Evolutionary conservation across 306 rosid species (phyloP), one percentile per base, ranked within the genome.

Genomic region (Ceratonia siliqua): DNA sequence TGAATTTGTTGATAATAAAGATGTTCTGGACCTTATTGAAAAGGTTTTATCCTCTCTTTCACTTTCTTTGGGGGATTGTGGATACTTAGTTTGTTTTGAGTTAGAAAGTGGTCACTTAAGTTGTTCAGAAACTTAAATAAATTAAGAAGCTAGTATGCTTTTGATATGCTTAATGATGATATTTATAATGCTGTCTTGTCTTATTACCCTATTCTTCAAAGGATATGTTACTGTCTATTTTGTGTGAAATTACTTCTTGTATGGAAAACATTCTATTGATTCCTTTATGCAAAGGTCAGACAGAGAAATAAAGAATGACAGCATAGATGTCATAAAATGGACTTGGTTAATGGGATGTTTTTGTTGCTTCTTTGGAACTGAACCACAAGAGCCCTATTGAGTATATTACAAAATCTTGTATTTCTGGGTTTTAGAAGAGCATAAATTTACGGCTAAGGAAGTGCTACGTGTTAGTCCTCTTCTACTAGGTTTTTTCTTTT

Each of bases 1-100:
- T 73, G 99, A 94, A 84, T 94, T 94, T 83, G 99, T 94, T 20
- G 99, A 94, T 79, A 94, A 94, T 76, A 90, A 92, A 85, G 97
- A 94, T 79, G 99, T 94, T 73, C 85, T 94, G 83, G 99, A 94
- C 86, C 96, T 94, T 67, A 92, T 94, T 75, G 99, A 94, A 87
- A 94, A 87, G 97, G 99, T 94, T 66, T 55, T 69, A 43, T 57
- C 64, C 58, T 45, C 45, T 43, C 24, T 66, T 70, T 73, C 48
- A 28, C 33, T 62, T 57, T 70, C 77, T 54, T 58, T 14, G n/a
- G 43, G 45, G 61, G 42, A 41, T 42, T 22, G 78, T 22, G 70
- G 39, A 38, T 58, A 20, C 43, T 42, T 77, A 30, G 78, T 71
- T 74, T 59, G 48, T 69, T 68, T 41, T 61, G 46, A 49, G 56